These are phyloP conservation scores for Diaporthe amygdali DNA, from an alignment of 2,329 filamentous ascomycete species.

Conservation along the genomic window DNA sequence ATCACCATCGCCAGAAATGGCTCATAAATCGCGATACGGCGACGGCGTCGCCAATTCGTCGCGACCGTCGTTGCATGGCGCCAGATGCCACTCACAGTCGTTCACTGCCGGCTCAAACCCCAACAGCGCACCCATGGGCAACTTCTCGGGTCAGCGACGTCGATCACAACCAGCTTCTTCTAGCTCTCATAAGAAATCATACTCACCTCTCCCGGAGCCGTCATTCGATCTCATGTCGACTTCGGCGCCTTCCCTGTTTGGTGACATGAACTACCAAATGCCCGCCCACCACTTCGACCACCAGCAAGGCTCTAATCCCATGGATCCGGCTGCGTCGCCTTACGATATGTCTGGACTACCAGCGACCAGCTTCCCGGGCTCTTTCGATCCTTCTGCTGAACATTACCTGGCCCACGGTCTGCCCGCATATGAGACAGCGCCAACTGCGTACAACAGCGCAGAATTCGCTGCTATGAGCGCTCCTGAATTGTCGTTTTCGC, in stretches of 20 bases:
- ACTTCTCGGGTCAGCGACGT: slow-evolving; percentile 20
- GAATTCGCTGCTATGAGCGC: slow-evolving; percentile 16
- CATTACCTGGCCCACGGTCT: slow-evolving; percentile 15
- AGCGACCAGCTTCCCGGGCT: slow-evolving; percentile 13
- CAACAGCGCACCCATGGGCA: slow-evolving; percentile 26
- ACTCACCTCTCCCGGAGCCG: slow-evolving; percentile 24
- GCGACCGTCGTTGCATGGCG: slow-evolving; percentile 12
- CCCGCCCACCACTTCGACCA: slow-evolving; percentile 21
- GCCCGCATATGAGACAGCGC: slow-evolving; percentile 9
- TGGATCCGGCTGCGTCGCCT: slow-evolving; percentile 10
- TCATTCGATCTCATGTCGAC: slow-evolving; percentile 28
- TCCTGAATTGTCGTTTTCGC: slow-evolving; percentile 23
- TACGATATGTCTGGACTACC: slow-evolving; percentile 6
- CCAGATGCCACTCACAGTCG: slow-evolving; percentile 24
- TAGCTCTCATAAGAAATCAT: slow-evolving; percentile 20
- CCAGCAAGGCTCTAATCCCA: slow-evolving; percentile 15
- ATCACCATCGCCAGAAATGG: slow-evolving; percentile 18
- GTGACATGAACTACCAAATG: slow-evolving; percentile 23
- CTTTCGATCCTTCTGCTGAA: slow-evolving; percentile 19
- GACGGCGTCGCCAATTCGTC: slow-evolving; percentile 26
- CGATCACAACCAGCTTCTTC: slow-evolving; percentile 22
- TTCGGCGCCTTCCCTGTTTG: slow-evolving; percentile 21
- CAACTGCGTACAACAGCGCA: background rate
- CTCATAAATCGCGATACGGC: slow-evolving; percentile 22
- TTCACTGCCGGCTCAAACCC: slow-evolving; percentile 26